Evolutionary conservation across 768 basidiomycete species (phyloP).

Genomic region (Xanthoconium purpureum): DNA sequence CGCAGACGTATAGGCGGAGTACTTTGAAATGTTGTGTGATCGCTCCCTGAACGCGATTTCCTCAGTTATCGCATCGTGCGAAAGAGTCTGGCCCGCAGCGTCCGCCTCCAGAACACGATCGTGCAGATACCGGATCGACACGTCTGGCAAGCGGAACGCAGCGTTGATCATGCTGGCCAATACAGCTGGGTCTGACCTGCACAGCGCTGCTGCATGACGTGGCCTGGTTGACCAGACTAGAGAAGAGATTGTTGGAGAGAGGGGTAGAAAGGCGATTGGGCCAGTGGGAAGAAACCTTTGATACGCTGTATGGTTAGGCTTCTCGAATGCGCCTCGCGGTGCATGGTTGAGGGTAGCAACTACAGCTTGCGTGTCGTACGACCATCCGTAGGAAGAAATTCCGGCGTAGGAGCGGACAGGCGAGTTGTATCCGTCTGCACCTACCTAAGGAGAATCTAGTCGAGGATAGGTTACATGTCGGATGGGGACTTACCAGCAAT

Average conservation of each 20-base stretch:
- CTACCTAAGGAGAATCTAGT: slow-evolving; percentile 51
- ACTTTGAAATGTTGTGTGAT: slow-evolving; percentile 60
- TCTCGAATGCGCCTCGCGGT: slow-evolving; percentile 58
- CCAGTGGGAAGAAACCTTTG: slow-evolving; percentile 95
- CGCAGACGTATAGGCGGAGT: slow-evolving; percentile 61
- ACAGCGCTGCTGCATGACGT: slow-evolving; percentile 66
- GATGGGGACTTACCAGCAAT: slow-evolving; percentile 56
- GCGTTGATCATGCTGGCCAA: slow-evolving; percentile 81
- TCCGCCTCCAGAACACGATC: slow-evolving; percentile 56
- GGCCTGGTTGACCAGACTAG: slow-evolving; percentile 95
- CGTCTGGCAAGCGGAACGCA: slow-evolving; percentile 79
- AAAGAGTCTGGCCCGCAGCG: slow-evolving; percentile 42
- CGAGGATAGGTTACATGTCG: not conserved
- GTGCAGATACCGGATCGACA: slow-evolving; percentile 69
- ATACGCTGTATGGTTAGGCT: slow-evolving; percentile 77
- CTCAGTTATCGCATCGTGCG: slow-evolving; percentile 46
- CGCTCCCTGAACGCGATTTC: slow-evolving; percentile 74
- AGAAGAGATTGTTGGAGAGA: slow-evolving; percentile 74
- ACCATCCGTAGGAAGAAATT: slow-evolving; percentile 88
- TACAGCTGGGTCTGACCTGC: slow-evolving; percentile 58
- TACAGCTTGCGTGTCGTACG: slow-evolving; percentile 84
- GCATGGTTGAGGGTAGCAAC: slow-evolving; percentile 84
- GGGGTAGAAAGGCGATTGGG: slow-evolving; percentile 91
- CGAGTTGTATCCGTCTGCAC: slow-evolving; percentile 94
- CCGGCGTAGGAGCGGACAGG: slow-evolving; percentile 85